These are phyloP conservation scores for Candida multigemmis DNA, from an alignment of 805 yeast genomes.

Conservation along the genomic window DNA sequence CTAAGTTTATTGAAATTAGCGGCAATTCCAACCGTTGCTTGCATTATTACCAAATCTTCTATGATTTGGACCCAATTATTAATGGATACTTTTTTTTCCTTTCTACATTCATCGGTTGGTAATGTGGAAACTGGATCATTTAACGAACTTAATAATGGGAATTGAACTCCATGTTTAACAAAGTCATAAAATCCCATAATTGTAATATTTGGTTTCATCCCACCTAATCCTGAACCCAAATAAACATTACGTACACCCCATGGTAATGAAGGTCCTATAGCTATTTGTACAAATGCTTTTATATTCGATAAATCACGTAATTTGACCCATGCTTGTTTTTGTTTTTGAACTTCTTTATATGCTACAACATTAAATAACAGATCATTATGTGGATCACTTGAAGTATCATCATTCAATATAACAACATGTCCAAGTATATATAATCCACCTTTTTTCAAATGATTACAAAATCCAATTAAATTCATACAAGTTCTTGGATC, in stretches of 20 bases:
- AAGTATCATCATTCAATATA: conserved; percentile 37
- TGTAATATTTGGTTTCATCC: conserved; percentile 94
- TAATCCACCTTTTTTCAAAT: conserved; percentile 90
- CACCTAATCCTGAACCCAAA: conserved; percentile 94
- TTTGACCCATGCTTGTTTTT: conserved; percentile 75
- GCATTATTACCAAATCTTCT: conserved; percentile 83
- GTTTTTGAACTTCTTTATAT: conserved; percentile 60
- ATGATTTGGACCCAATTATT: conserved; percentile 87
- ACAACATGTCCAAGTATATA: conserved; percentile 90
- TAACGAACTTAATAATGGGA: conserved; percentile 13
- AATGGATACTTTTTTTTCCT: conserved; percentile 59
- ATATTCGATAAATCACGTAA: conserved; percentile 69
- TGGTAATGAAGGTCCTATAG: conserved; percentile 75
- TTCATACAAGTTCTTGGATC: conserved; percentile 92
- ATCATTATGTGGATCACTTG: conserved; percentile 35
- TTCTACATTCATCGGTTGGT: conserved; percentile 75
- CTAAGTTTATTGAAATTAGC: conserved; percentile 67
- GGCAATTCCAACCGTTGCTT: conserved; percentile 89
- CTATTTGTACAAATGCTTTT: conserved; percentile 91
- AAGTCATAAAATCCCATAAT: conserved; percentile 84
- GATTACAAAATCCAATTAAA: conserved; percentile 85
- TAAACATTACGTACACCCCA: conserved; percentile 96
- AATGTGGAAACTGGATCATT: conserved; percentile 18
- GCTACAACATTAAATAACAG: conserved; percentile 30
- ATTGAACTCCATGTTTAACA: conserved; percentile 26